Conservation (phyloP, 2,329 filamentous ascomycete genomes). For the Cryphonectria japonica region DNA sequence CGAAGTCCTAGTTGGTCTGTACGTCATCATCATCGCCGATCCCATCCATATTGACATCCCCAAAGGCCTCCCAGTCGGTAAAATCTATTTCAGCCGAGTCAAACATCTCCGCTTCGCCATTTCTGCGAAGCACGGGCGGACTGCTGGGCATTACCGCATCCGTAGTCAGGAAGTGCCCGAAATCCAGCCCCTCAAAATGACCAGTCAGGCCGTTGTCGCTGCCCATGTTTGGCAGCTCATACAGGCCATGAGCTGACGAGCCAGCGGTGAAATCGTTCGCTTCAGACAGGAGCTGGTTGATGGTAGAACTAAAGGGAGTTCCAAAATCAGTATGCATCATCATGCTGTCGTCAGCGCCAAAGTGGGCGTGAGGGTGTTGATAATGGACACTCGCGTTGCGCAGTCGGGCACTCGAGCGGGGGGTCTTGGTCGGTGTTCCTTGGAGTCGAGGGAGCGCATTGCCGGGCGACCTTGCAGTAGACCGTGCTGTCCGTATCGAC, state of each 20-base stretch:
- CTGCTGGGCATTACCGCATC: constrained; percentile 54
- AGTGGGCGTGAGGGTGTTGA: constrained; percentile 39
- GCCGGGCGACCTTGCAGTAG: constrained; percentile 48
- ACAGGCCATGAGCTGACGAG: constrained; percentile 42
- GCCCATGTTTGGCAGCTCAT: constrained; percentile 50
- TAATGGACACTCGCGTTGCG: constrained; percentile 46
- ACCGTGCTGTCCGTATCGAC: constrained; percentile 54
- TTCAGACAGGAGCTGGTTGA: constrained; percentile 67
- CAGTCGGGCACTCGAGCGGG: constrained; percentile 41
- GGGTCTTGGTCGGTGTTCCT: constrained; percentile 51
- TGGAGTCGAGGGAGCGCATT: constrained; percentile 46
- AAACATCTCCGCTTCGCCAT: constrained; percentile 32
- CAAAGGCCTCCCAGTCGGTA: constrained; percentile 29
- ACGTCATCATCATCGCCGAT: constrained; percentile 11
- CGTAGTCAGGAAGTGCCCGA: constrained; percentile 52
- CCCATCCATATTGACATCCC: constrained; percentile 19
- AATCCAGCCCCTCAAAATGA: constrained; percentile 45
- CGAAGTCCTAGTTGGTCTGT: constrained; percentile 11
- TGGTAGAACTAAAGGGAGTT: constrained; percentile 65
- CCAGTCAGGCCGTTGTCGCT: constrained; percentile 37
- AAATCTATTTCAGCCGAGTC: constrained; percentile 30
- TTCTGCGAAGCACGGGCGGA: constrained; percentile 43
- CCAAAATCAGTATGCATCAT: constrained; percentile 40
- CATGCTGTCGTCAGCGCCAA: constrained; percentile 40
- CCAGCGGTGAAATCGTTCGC: constrained; percentile 49